phyloP scores from a whole-genome alignment of 345 rosid species.

The Aquilaria yunnanensis region DNA sequence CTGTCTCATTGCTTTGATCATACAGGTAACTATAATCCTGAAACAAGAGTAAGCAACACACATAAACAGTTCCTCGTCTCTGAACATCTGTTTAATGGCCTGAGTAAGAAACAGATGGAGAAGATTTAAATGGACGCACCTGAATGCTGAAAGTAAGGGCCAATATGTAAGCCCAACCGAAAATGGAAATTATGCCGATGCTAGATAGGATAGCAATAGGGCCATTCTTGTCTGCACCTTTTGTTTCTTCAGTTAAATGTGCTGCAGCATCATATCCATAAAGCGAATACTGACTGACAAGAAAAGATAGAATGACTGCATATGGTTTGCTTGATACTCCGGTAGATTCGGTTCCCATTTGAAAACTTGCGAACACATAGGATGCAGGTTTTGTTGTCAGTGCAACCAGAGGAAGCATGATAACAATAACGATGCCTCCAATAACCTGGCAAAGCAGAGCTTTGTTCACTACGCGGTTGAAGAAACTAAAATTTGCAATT shows the following conservation, averaged over 20 bases:
- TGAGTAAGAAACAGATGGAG: background rate
- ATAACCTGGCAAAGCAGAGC: slow-evolving; percentile 26
- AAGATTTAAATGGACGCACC: slow-evolving; percentile 16
- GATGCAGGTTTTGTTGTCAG: slow-evolving; percentile 42
- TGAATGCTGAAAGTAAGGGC: slow-evolving; percentile 60
- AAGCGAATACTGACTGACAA: slow-evolving; percentile 53
- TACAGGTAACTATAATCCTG: slow-evolving; percentile 46
- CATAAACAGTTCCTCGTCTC: background rate
- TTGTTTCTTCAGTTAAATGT: slow-evolving; percentile 68
- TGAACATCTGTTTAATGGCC: background rate
- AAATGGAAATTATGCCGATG: slow-evolving; percentile 48
- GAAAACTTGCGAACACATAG: slow-evolving; percentile 45
- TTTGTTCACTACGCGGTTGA: background rate
- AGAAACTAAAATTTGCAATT: background rate
- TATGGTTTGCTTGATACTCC: slow-evolving; percentile 54
- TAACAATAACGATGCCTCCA: slow-evolving; percentile 45
- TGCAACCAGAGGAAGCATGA: slow-evolving; percentile 57
- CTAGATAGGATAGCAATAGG: slow-evolving; percentile 57
- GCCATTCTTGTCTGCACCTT: slow-evolving; percentile 54
- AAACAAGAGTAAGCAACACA: background rate
- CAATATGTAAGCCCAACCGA: slow-evolving; percentile 60
- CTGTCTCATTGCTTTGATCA: slow-evolving; percentile 50
- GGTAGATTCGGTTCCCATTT: slow-evolving; percentile 33
- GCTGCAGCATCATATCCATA: slow-evolving; percentile 66
- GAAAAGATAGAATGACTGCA: slow-evolving; percentile 45